A percentile compares a stretch with the other conserved stretches of the same genome.
These are phyloP conservation scores for Umbelopsis sp. DNA, from an alignment of 192 early-diverging fungal species.

Conservation along the genomic window DNA sequence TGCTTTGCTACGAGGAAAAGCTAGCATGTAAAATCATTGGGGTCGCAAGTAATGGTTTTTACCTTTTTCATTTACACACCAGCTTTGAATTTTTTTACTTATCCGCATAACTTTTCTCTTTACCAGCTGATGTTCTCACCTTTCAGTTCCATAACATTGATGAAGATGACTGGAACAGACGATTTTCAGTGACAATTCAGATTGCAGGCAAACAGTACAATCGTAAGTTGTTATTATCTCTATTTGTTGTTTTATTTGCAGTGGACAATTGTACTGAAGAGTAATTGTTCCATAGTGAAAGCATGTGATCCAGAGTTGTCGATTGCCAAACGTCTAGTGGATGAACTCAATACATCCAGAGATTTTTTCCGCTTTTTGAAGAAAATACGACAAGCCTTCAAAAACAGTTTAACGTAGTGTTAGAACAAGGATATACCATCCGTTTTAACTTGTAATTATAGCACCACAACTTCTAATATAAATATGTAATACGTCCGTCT, in stretches of 20 bases:
- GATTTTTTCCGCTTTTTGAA: conserved; percentile 7
- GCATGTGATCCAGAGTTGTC: background rate
- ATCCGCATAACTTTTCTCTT: background rate
- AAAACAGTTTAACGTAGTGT: background rate
- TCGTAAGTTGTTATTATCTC: background rate
- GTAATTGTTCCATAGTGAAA: background rate
- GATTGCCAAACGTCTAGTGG: background rate
- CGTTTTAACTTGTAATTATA: conserved; percentile 5
- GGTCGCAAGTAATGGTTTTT: background rate
- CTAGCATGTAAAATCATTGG: conserved; percentile 3
- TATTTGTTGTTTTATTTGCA: background rate
- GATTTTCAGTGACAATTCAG: background rate
- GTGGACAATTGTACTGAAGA: background rate
- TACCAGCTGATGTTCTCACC: background rate
- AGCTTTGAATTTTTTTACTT: too few species aligned
- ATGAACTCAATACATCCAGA: conserved; percentile 3
- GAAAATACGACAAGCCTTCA: background rate
- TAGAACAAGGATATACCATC: background rate
- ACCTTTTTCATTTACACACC: background rate
- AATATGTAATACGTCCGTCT: background rate
- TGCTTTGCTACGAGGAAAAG: conserved; percentile 7
- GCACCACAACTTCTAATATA: background rate
- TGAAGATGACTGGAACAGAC: conserved; percentile 4
- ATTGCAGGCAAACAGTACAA: conserved; percentile 12
- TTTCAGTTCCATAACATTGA: conserved; percentile 15